phyloP scores from a whole-genome alignment of 371 early-diverging fungal genomes.

The Syncephalis fuscata region DNA sequence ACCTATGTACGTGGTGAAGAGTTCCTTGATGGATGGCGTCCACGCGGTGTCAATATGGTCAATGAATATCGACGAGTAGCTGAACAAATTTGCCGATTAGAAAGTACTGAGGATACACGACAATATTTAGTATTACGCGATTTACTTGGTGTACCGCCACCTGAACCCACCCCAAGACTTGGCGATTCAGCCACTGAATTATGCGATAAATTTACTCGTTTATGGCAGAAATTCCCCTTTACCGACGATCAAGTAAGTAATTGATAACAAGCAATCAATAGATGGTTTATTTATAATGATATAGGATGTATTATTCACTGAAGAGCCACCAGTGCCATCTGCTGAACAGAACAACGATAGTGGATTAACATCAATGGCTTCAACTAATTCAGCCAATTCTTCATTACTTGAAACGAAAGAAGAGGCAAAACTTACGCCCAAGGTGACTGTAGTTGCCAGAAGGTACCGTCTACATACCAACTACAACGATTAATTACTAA shows the following conservation, averaged over 20 bases:
- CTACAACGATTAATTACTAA: background rate
- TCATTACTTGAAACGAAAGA: background rate
- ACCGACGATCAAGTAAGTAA: constrained; percentile 1
- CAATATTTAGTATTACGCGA: constrained; percentile 3
- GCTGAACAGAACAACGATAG: background rate
- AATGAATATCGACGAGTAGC: constrained; percentile 29
- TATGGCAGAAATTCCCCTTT: background rate
- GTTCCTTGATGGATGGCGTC: constrained; percentile 51
- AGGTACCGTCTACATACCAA: constrained; percentile 14
- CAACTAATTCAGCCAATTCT: background rate
- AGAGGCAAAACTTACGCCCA: constrained; percentile 25
- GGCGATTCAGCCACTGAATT: background rate
- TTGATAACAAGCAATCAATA: no score
- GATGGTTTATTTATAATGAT: no score
- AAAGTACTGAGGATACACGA: constrained; percentile 28
- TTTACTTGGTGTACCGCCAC: background rate
- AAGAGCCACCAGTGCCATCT: no score
- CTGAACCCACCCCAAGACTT: background rate
- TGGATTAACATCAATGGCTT: background rate
- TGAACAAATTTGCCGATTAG: constrained; percentile 15
- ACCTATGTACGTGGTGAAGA: constrained; percentile 81
- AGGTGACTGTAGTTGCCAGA: constrained; percentile 30
- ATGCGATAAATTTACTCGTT: background rate
- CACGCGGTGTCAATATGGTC: constrained; percentile 56
- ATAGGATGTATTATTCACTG: no score